phyloP scores from a whole-genome alignment of 495 filamentous ascomycete species.

The Aspergillus coremiiformis region DNA sequence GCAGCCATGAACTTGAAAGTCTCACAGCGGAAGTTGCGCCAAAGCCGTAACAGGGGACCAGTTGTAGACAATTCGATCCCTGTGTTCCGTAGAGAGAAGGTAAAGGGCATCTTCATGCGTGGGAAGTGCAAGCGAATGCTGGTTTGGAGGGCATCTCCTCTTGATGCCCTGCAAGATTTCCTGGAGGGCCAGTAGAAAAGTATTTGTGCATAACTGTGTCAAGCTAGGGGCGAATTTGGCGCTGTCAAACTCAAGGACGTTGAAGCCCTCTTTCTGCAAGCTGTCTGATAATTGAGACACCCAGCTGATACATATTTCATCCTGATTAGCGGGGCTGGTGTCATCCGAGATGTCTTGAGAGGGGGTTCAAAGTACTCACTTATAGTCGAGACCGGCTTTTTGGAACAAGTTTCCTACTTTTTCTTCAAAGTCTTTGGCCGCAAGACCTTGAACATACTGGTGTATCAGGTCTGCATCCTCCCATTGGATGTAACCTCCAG shows the following conservation, averaged over 20 bases:
- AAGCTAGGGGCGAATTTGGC: slow-evolving; percentile 1
- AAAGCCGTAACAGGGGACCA: slow-evolving; percentile 9
- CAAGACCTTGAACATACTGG: slow-evolving; percentile 5
- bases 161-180: slow-evolving; percentile 10
- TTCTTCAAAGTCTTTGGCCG: slow-evolving; percentile 5
- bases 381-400: slow-evolving; percentile 6
- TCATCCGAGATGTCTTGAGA: background rate
- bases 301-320: slow-evolving; percentile 2
- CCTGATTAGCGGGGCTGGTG: background rate
- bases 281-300: slow-evolving; percentile 3
- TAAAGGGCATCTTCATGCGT: background rate
- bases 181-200: slow-evolving; percentile 7
- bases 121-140: background rate
- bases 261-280: background rate
- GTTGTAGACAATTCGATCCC: slow-evolving; percentile 5
- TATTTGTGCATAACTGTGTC: slow-evolving; percentile 8
- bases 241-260: background rate
- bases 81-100: background rate
- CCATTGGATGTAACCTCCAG: slow-evolving; percentile 29
- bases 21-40: background rate
- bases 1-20: background rate
- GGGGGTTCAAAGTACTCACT: slow-evolving; percentile 1
- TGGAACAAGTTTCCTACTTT: slow-evolving; percentile 1
- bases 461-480: slow-evolving; percentile 21
- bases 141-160: background rate